Conservation (phyloP, 331 rosid species). For the Quercus tomentella region DNA sequence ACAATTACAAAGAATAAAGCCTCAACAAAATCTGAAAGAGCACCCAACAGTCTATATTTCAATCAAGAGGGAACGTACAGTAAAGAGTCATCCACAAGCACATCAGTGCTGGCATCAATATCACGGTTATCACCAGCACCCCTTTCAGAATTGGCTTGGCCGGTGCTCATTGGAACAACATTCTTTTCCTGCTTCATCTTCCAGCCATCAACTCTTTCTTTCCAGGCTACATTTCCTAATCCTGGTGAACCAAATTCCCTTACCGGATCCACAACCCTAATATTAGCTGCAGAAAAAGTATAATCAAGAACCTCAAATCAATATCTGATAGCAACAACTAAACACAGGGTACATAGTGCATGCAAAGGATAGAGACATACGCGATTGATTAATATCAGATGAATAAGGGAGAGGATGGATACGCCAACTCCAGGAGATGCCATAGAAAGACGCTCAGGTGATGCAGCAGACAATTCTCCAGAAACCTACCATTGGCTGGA, state of each 20-base stretch:
- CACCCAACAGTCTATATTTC: neutral
- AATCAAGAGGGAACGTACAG: constrained; percentile 46
- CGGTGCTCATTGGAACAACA: constrained; percentile 85
- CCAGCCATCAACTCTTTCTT: constrained; percentile 99
- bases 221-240: constrained; percentile 95
- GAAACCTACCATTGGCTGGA: constrained; percentile 47
- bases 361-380: constrained; percentile 33
- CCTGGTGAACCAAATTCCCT: constrained; percentile 60
- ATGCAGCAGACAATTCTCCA: constrained; percentile 93
- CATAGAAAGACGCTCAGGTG: constrained; percentile 87
- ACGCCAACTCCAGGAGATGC: constrained; percentile 77
- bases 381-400: constrained; percentile 78
- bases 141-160: constrained; percentile 91
- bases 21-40: neutral
- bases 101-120: constrained; percentile 94
- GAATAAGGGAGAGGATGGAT: constrained; percentile 59
- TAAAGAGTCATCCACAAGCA: constrained; percentile 82
- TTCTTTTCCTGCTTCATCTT: constrained; percentile 96
- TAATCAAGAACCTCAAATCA: constrained; percentile 20
- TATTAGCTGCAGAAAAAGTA: constrained; percentile 51
- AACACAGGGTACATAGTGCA: neutral
- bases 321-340: constrained; percentile 7
- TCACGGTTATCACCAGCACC: constrained; percentile 59
- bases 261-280: constrained; percentile 62
- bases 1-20: constrained; percentile 2